Evolutionary conservation across 1,139 yeast species (phyloP).

Genomic region (Cylindricascospora bacillispora): DNA sequence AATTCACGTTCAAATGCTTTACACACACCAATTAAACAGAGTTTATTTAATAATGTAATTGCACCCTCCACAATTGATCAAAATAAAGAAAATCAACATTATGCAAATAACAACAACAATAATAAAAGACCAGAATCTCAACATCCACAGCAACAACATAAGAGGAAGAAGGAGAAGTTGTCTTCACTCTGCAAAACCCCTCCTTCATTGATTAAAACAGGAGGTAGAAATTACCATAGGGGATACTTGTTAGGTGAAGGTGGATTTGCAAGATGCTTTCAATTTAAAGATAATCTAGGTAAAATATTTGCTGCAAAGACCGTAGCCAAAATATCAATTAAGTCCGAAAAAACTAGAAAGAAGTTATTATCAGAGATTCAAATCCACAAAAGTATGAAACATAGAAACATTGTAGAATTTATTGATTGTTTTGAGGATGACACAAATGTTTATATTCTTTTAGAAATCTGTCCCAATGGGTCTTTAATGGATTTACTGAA

Average conservation of each 20-base stretch:
- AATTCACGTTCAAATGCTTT: conserved; percentile 15
- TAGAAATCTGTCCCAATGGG: conserved; percentile 90
- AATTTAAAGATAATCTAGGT: conserved; percentile 83
- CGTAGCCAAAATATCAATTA: conserved; percentile 89
- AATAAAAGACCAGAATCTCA: not conserved
- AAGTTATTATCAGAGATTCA: conserved; percentile 87
- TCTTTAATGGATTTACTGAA: conserved; percentile 87
- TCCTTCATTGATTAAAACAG: conserved; percentile 77
- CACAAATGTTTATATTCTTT: conserved; percentile 77
- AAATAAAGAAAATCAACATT: conserved; percentile 8
- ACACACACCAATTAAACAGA: conserved; percentile 15
- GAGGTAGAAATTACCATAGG: conserved; percentile 85
- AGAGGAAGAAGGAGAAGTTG: conserved; percentile 71
- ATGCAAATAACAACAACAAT: conserved; percentile 7
- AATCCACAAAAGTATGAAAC: conserved; percentile 83
- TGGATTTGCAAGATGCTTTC: conserved; percentile 97
- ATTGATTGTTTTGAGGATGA: conserved; percentile 94
- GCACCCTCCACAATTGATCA: not conserved
- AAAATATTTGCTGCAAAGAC: conserved; percentile 92
- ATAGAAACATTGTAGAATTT: conserved; percentile 81
- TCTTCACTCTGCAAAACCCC: conserved; percentile 87
- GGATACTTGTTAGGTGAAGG: conserved; percentile 94
- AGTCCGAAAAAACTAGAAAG: conserved; percentile 80
- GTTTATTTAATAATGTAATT: not conserved
- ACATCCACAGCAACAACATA: conserved; percentile 21